Conservation (phyloP, 305 asterid species). For the Solanum chacoense region DNA sequence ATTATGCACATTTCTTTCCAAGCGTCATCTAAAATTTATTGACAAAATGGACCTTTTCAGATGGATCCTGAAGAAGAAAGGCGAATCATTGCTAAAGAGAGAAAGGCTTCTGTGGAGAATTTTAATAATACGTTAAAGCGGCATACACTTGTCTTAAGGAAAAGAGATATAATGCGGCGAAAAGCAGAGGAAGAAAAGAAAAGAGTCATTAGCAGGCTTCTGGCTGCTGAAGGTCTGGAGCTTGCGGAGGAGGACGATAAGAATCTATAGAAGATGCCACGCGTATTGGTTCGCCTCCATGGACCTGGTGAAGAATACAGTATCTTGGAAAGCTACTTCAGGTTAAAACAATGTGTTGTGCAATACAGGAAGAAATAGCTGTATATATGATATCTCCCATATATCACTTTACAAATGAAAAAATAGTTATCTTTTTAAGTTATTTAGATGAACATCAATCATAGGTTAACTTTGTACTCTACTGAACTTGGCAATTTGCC, state of each 20-base stretch:
- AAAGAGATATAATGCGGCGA: constrained; percentile 64
- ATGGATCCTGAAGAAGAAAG: constrained; percentile 91
- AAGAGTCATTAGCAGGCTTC: constrained; percentile 51
- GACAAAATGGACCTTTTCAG: constrained; percentile 25
- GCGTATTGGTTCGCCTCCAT: neutral
- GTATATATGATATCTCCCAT: constrained; percentile 1
- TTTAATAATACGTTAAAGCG: constrained; percentile 63
- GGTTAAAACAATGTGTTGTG: neutral
- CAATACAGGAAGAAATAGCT: neutral
- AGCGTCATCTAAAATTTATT: neutral
- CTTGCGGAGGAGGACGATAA: constrained; percentile 61
- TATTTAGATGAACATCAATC: neutral
- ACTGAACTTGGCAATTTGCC: neutral
- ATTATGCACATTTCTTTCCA: neutral
- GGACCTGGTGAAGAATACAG: neutral
- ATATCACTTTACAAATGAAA: neutral
- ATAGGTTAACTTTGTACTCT: neutral
- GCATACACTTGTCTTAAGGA: constrained; percentile 68
- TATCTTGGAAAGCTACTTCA: neutral
- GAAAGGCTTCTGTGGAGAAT: constrained; percentile 60
- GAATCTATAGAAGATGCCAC: constrained; percentile 12
- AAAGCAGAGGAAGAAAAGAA: constrained; percentile 77
- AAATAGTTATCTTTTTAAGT: neutral
- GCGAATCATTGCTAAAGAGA: constrained; percentile 71
- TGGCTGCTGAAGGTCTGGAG: constrained; percentile 94